Evolutionary conservation across 768 basidiomycete genomes (phyloP), one percentile per base, ranked within the genome.

Genomic region (Boletus reticuloceps): DNA sequence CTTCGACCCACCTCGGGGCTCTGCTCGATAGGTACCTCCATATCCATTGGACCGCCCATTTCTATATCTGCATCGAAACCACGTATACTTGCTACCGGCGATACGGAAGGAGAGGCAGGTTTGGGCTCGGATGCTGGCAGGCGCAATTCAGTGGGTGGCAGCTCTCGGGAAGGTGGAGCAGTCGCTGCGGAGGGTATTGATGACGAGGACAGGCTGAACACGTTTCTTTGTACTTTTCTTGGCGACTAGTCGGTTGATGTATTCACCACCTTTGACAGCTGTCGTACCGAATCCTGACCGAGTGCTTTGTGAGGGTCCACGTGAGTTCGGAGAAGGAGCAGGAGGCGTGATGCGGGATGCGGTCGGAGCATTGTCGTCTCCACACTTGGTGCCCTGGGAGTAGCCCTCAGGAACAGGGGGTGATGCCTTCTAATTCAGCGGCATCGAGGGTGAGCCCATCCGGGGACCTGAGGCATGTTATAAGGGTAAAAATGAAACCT

Each of bases 381-480:
- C 62, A 43, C 59, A 60, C 14, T 42, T 61, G 48, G 58, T 69
- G 40, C 69, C 67, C 22, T 90, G 89, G 9, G 87, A 86, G 73
- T 79, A 89, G n/a, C 20, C 88, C 12, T 84, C 80, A 1, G 88
- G 88, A 32, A 89, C 60, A 2, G 88, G 83, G 83, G 3, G 89
- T 86, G 34, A 93, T 87, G 34, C 91, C 91, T 66, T 91, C 89
- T 3, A 91, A 74, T 70, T 93, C 92, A 31, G 85, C 82, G 2
- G 82, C 67, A 40, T 89, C 86, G 63, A 99, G 80, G 2, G 90
- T 90, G 43, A 90, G 78, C 10, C 97, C 96, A 66, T 98, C 95
- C 71, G 82, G 84, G 10, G 94, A 94, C 94, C 94, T 97, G 59
- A 27, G 36, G 51, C 36, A 29, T 57, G 55, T 55, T 49, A 66